Evolutionary conservation across 2,329 filamentous ascomycete species (phyloP), one percentile per base, ranked within the genome.

Genomic region (Byssothecium circinans): DNA sequence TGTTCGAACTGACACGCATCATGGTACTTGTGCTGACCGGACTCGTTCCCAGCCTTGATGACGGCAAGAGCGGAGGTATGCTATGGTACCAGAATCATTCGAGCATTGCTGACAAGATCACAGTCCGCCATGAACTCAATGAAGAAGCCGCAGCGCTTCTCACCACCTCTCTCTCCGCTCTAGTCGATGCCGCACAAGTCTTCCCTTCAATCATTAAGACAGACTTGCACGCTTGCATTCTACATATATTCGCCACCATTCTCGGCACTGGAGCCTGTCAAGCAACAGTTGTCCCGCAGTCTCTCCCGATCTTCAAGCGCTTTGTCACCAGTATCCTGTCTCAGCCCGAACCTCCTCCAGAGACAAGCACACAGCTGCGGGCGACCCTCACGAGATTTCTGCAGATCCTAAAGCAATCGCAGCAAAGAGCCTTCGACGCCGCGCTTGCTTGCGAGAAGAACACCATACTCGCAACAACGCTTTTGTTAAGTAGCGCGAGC

Each of bases 201-300:
- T 99, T 99, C 73, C 95, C 95, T 0, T 85, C 89, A 2, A 91
- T 99, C 61, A 99, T 99, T 76, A 94, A 94, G 67, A 92, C 91
- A 8, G 94, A 99, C 68, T 80, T 99, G 6, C 91, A 97, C 65
- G 92, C 94, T 32, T 97, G 92, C 64, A 96, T 97, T 57, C 82
- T 99, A 41, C 91, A 99, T 74, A 96, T 97, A 45, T 96, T 97
- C 66, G 88, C 89, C 44, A 96, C 91, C 0, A 94, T 96, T 47
- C 81, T 99, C 11, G 88, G 89, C 12, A 96, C 91, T 0, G 87
- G 89, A 0, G 80, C 84, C 10, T 97, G 92, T 64, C 95, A 99
- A 72, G 83, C 89, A 20, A 81, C 89, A 30, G 89, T 97, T 25
- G 86, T 97, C 1, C 92, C 94, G 0, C 89, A 95, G 70, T 86